phyloP scores from a whole-genome alignment of 192 early-diverging fungal genomes.

The Podila minutissima region DNA sequence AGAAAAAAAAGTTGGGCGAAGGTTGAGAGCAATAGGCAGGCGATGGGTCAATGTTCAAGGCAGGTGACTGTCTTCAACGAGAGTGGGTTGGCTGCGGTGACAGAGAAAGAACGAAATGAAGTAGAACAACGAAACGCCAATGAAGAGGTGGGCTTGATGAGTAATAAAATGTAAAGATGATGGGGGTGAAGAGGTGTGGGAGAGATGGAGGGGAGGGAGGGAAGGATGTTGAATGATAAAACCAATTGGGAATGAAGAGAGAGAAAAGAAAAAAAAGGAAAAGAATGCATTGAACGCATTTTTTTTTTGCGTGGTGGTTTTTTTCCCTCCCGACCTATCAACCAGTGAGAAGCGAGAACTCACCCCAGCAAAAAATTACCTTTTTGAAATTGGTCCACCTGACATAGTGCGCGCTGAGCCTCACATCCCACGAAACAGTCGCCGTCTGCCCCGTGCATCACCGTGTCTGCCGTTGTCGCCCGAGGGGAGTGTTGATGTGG shows the following conservation, averaged over 20 bases:
- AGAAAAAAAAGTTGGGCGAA: background rate
- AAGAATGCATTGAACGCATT: no score
- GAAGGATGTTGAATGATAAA: background rate
- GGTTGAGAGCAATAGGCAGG: background rate
- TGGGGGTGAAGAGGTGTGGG: background rate
- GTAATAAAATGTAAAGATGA: background rate
- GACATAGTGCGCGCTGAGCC: background rate
- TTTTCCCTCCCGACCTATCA: no score
- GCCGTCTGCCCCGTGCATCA: background rate
- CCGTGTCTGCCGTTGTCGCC: background rate
- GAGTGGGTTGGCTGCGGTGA: background rate
- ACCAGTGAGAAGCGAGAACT: no score
- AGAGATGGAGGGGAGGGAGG: background rate
- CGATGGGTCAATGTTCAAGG: background rate
- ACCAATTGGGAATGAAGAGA: background rate
- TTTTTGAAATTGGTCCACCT: background rate
- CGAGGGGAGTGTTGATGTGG: background rate
- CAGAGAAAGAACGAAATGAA: background rate
- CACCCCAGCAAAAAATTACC: no score
- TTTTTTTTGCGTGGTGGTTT: no score
- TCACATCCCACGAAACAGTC: background rate
- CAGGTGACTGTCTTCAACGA: background rate
- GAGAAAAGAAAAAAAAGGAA: background rate
- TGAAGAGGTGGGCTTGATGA: background rate
- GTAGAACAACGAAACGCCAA: background rate